Conservation (phyloP, 352 stramenopile species). For the Phytophthora sp. region DNA sequence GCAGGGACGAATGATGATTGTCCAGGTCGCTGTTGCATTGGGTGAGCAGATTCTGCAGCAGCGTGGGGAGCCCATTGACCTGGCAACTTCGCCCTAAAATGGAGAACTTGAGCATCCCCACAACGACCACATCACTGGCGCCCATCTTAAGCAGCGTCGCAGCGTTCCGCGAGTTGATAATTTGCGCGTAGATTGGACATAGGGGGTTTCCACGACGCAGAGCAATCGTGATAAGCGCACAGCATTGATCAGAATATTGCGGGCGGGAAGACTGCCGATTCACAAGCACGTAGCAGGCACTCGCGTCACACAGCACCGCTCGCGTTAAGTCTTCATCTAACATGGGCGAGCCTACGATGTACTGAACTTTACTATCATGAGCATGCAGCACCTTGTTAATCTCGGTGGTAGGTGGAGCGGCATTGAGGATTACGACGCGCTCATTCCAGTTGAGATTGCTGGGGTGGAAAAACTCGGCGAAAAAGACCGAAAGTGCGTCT, state of each 20-base stretch:
- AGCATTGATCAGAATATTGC: slow-evolving; percentile 75
- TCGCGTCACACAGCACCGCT: slow-evolving; percentile 56
- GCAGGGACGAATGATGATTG: slow-evolving; percentile 52
- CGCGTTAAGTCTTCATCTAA: slow-evolving; percentile 77
- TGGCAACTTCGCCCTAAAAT: slow-evolving; percentile 74
- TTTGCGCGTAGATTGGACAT: slow-evolving; percentile 80
- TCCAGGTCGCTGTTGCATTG: slow-evolving; percentile 66
- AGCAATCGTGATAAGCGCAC: slow-evolving; percentile 76
- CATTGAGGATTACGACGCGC: slow-evolving; percentile 79
- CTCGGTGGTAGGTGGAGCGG: slow-evolving; percentile 58
- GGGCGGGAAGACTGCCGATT: slow-evolving; percentile 57
- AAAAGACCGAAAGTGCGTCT: slow-evolving; percentile 69
- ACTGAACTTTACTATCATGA: slow-evolving; percentile 81
- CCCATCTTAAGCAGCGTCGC: slow-evolving; percentile 78
- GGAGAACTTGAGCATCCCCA: slow-evolving; percentile 76
- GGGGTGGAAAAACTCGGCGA: slow-evolving; percentile 86
- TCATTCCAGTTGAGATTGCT: slow-evolving; percentile 88
- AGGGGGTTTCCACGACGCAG: slow-evolving; percentile 69
- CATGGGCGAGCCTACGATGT: slow-evolving; percentile 84
- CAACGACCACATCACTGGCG: slow-evolving; percentile 70
- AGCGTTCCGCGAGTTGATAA: slow-evolving; percentile 73
- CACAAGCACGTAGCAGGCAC: slow-evolving; percentile 75
- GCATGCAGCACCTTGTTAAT: slow-evolving; percentile 82
- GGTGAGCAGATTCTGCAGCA: slow-evolving; percentile 69
- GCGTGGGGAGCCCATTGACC: slow-evolving; percentile 65